Conservation (phyloP, 805 yeast genomes). For the Saccharomycopsis capsularis region DNA sequence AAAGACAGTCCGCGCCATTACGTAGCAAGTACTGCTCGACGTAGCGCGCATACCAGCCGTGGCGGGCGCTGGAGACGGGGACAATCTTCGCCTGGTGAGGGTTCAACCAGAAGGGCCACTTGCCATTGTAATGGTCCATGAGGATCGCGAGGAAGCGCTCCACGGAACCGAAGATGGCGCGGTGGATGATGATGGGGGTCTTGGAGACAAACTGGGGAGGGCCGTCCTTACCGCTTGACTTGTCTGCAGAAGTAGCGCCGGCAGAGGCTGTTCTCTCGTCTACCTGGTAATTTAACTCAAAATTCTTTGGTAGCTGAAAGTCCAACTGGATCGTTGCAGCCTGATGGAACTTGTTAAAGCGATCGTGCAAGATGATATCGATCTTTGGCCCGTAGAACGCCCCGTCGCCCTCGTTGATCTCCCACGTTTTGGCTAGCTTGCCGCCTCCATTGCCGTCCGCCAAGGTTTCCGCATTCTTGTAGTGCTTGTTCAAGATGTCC, state of each 20-base stretch:
- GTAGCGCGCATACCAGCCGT: constrained; percentile 45
- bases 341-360: constrained; percentile 76
- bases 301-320: constrained; percentile 86
- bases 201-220: too few species aligned
- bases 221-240: constrained; percentile 37
- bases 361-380: constrained; percentile 77
- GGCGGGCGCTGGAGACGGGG: constrained; percentile 63
- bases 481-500: constrained; percentile 49
- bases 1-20: constrained; percentile 9
- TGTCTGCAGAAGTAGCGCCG: neutral
- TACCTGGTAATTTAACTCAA: constrained; percentile 64
- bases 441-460: constrained; percentile 99
- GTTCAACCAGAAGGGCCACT: constrained; percentile 97
- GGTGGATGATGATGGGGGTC: constrained; percentile 88
- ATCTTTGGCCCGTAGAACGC: constrained; percentile 96
- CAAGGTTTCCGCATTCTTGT: constrained; percentile 59
- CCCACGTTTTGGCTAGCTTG: constrained; percentile 54
- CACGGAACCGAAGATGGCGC: constrained; percentile 92
- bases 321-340: constrained; percentile 94
- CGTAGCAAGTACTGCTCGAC: constrained; percentile 38
- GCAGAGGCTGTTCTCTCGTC: neutral
- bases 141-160: constrained; percentile 89
- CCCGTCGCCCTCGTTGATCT: constrained; percentile 85
- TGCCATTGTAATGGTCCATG: constrained; percentile 83
- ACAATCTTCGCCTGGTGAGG: constrained; percentile 85